Evolutionary conservation across 2,329 filamentous ascomycete species (phyloP).

Genomic region (Rutstroemia sp.): DNA sequence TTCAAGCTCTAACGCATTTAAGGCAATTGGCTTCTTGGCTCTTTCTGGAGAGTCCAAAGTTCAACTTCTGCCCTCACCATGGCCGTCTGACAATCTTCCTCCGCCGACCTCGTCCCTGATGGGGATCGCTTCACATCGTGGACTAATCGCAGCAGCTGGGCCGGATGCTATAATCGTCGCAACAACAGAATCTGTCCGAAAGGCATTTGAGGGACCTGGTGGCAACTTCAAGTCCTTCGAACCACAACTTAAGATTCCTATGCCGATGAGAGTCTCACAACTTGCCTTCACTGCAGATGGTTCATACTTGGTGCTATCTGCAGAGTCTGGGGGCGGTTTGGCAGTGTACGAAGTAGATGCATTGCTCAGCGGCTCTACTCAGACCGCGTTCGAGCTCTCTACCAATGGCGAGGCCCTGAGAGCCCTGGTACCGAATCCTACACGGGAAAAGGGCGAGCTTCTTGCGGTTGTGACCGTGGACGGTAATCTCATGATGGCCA

Average conservation of each 20-base stretch:
- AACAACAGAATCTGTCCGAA: constrained; percentile 68
- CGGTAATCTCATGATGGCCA: constrained; percentile 77
- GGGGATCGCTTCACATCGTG: constrained; percentile 70
- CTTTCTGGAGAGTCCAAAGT: constrained; percentile 76
- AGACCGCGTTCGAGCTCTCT: constrained; percentile 65
- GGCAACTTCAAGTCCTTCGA: constrained; percentile 62
- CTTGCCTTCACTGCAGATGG: constrained; percentile 89
- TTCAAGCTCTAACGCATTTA: neutral
- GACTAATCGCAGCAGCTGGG: constrained; percentile 79
- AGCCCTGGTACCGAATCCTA: constrained; percentile 73
- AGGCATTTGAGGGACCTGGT: constrained; percentile 57
- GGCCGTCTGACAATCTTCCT: constrained; percentile 59
- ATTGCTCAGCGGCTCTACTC: constrained; percentile 57
- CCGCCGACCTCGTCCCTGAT: constrained; percentile 74
- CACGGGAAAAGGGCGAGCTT: constrained; percentile 60
- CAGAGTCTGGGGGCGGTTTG: constrained; percentile 72
- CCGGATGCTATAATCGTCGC: constrained; percentile 73
- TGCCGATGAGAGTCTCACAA: constrained; percentile 75
- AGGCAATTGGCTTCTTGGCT: constrained; percentile 74
- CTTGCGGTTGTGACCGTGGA: constrained; percentile 74
- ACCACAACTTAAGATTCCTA: constrained; percentile 64
- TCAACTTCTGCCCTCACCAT: constrained; percentile 67
- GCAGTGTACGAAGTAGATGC: constrained; percentile 72
- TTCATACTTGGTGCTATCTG: constrained; percentile 72
- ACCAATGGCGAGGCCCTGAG: constrained; percentile 71